These are phyloP conservation scores for Austroboletus novae-zelandiae DNA, from an alignment of 1,284 basidiomycete species.

Conservation along the genomic window DNA sequence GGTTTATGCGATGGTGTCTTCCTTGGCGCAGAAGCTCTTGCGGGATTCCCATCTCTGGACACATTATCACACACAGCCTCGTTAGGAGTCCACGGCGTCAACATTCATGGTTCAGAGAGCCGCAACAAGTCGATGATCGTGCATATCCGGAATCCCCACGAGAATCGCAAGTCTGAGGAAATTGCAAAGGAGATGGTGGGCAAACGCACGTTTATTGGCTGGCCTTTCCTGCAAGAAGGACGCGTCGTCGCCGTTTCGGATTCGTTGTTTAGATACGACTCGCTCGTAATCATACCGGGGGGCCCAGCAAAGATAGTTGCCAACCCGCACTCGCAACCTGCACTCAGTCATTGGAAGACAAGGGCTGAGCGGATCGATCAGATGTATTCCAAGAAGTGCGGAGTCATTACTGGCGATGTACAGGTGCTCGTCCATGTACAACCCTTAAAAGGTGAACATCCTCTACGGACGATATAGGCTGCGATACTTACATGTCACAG, in stretches of 20 bases:
- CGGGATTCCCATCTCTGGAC: constrained; percentile 94
- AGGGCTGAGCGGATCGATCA: constrained; percentile 82
- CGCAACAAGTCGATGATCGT: constrained; percentile 93
- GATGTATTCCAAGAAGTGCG: constrained; percentile 86
- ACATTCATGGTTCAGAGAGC: constrained; percentile 89
- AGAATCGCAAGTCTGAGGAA: constrained; percentile 66
- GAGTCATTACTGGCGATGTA: constrained; percentile 81
- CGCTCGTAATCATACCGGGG: constrained; percentile 55
- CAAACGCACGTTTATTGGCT: constrained; percentile 77
- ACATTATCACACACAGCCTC: constrained; percentile 81
- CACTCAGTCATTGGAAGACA: constrained; percentile 68
- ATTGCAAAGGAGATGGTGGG: constrained; percentile 78
- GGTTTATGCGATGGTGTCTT: constrained; percentile 89
- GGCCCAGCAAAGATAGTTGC: constrained; percentile 57
- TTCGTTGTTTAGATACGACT: constrained; percentile 84
- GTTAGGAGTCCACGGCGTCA: constrained; percentile 87
- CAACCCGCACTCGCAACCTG: constrained; percentile 70
- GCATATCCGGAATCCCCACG: constrained; percentile 76
- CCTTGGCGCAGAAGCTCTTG: constrained; percentile 83
- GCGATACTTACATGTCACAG: constrained; percentile 37
- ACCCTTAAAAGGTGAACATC: constrained; percentile 75
- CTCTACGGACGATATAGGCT: not conserved
- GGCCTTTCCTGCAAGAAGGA: constrained; percentile 96
- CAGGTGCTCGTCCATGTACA: constrained; percentile 81
- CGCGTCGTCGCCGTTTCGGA: constrained; percentile 87